phyloP scores from a whole-genome alignment of 441 rosid species.

The Aquilaria agallochum region DNA sequence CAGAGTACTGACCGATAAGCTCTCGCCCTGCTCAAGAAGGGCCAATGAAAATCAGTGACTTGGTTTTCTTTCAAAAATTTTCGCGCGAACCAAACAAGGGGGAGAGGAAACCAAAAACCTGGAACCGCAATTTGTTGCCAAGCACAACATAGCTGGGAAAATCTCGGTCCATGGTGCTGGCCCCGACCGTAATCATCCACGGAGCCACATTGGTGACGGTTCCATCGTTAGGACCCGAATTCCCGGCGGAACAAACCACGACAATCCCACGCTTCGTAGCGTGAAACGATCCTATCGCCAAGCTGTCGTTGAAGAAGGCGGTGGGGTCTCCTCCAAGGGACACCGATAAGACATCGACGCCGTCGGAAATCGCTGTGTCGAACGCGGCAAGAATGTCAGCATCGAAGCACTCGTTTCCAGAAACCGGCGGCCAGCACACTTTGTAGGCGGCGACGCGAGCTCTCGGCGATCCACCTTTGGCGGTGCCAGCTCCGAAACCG shows the following conservation, averaged over 20 bases:
- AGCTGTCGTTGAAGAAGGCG: conserved; percentile 37
- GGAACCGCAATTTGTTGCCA: conserved; percentile 39
- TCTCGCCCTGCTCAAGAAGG: conserved; percentile 38
- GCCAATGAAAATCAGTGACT: background rate
- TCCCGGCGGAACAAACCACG: conserved; percentile 59
- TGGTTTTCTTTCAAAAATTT: background rate
- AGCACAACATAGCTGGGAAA: conserved; percentile 53
- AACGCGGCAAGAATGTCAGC: conserved; percentile 70
- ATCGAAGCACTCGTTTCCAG: conserved; percentile 44
- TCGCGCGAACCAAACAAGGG: too few species aligned
- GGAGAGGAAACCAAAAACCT: conserved; percentile 28
- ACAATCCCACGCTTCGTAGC: conserved; percentile 44
- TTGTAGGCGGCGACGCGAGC: conserved; percentile 82
- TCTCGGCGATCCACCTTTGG: conserved; percentile 80
- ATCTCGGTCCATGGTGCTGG: conserved; percentile 68
- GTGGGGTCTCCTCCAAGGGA: conserved; percentile 46
- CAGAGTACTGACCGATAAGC: conserved; percentile 34
- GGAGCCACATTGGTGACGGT: conserved; percentile 56
- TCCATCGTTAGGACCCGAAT: conserved; percentile 48
- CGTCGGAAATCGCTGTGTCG: conserved; percentile 68
- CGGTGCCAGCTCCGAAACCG: conserved; percentile 60
- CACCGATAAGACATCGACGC: conserved; percentile 65
- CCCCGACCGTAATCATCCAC: conserved; percentile 74
- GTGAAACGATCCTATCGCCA: conserved; percentile 59
- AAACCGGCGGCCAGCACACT: conserved; percentile 58